Evolutionary conservation across 805 yeast species (phyloP), one percentile per base, ranked within the genome.

Genomic region (Candida xyloterini): DNA sequence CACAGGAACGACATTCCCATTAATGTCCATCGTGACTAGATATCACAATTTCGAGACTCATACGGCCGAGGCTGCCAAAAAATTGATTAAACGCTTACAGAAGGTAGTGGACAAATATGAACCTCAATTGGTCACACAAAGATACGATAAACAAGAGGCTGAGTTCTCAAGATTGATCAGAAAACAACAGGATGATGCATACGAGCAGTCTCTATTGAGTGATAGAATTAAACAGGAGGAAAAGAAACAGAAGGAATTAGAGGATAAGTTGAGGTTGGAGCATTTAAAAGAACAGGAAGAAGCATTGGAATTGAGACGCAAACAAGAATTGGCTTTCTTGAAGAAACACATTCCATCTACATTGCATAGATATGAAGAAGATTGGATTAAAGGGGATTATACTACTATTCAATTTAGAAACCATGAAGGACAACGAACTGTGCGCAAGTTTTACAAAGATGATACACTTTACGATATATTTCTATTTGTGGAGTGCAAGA

Each of bases 151-250:
- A 35, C 71, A 78, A 41, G 86, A 83, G 43, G 63, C 78, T 35
- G 75, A 73, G 30, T 59, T 73, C 45, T 70, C 81, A 25, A 77
- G 88, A 52, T 63, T 73, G 21, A 62, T 84, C 14, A 72, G 78
- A 48, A 73, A 76, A 49, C 71, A 77, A 46, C 93, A 84, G 57
- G 88, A 84, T 49, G 63, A 67, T 34, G 87, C 86, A 14, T 85
- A 78, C 53, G 71, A 77, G 48, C 73, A 70, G 44, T 78, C 88
- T 0, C 62, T 84, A 35, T 62, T 71, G 25, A 68, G 65, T 33
- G 93, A 85, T 59, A 70, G 66, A 48, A 49, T 68, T 29, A 79
- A 81, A 52, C 74, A 74, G 52, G 60, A 68, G 27, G 66, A 73
- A 44, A 74, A 70, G 47, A 56, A 61, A 33, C 48, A 49, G 27